Base-by-base conservation (phyloP, 2,329 filamentous ascomycete species). In the Penicillium sp. region DNA sequence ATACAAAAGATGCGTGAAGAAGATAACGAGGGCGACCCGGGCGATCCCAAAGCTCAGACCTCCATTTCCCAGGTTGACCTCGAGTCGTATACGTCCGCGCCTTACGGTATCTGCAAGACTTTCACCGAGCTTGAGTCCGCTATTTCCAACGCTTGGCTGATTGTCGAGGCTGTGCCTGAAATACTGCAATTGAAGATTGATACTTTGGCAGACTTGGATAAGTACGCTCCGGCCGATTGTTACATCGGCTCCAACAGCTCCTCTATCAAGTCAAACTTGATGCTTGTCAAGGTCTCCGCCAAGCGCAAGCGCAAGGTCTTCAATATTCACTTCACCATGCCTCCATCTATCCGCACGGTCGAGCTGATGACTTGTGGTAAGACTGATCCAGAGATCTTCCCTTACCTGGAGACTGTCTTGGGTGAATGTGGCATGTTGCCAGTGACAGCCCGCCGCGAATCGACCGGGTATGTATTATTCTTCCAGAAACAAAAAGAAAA, bases 281-380 rank as follows among this genome's bases (percentile, higher is more conserved):
- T 84, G 74, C 53, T 82, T 1, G 71, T 62, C 0, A 73, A 76
- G 16, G 65, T 83, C 5, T 32, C 43, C 1, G 34, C 48, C 0
- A 52, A 57, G 34, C 39, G 58, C 1, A 58, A 50, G 29, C 32
- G 29, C 11, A 50, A 60, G 2, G 66, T 80, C 4, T 64, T 81
- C 26, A 83, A 83, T 60, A 78, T 76, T 43, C 81, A 84, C 59
- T 83, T 73, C 62, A 75, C 74, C 42, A 82, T 82, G 78, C 79
- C 79, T 3, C 79, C 76, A 0, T 62, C 59, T 13, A 62, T 64
- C 34, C 72, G 70, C 37, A 71, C 76, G 3, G 80, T 83, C 2
- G 81, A 84, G 65, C 67, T 84, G 38, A 83, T 84, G 81, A 81
- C 81, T 0, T 68, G 71, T 50, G 80, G 80, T 0, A 59, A 71